phyloP scores from a whole-genome alignment of 225 moss, liverwort and hornwort genomes.

The Polytrichum commune region DNA sequence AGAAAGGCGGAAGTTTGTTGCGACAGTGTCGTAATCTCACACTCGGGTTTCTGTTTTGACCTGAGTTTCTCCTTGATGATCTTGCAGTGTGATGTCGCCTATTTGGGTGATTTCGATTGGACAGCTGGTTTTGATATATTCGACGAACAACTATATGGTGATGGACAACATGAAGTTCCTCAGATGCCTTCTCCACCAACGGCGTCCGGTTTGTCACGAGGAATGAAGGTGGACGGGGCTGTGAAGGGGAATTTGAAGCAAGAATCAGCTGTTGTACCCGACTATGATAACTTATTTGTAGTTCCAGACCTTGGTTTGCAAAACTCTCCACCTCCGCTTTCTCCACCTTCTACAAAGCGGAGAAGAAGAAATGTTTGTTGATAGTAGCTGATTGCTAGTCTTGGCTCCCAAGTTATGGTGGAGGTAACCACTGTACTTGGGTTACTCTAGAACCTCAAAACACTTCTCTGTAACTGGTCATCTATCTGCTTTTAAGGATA shows the following conservation, averaged over 20 bases:
- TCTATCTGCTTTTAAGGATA: no score
- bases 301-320: conserved; percentile 81
- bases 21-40: background rate
- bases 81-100: conserved; percentile 74
- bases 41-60: background rate
- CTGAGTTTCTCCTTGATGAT: background rate
- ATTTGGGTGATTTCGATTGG: conserved; percentile 85
- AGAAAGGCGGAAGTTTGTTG: background rate
- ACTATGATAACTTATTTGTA: conserved; percentile 76
- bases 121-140: conserved; percentile 83
- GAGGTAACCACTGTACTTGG: no score
- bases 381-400: no score
- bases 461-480: no score
- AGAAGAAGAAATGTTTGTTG: conserved; percentile 29
- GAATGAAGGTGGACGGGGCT: conserved; percentile 22
- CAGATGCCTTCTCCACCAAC: conserved; percentile 56
- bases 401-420: no score
- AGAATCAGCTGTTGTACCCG: conserved; percentile 48
- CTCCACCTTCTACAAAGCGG: conserved; percentile 63
- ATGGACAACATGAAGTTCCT: conserved; percentile 81
- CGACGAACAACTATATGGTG: conserved; percentile 80
- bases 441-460: no score
- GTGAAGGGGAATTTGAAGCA: conserved; percentile 84
- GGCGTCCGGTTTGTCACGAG: conserved; percentile 19
- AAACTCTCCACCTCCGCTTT: conserved; percentile 30